Conservation (phyloP, 495 filamentous ascomycete genomes). For the Aspergillus mulundensis region DNA sequence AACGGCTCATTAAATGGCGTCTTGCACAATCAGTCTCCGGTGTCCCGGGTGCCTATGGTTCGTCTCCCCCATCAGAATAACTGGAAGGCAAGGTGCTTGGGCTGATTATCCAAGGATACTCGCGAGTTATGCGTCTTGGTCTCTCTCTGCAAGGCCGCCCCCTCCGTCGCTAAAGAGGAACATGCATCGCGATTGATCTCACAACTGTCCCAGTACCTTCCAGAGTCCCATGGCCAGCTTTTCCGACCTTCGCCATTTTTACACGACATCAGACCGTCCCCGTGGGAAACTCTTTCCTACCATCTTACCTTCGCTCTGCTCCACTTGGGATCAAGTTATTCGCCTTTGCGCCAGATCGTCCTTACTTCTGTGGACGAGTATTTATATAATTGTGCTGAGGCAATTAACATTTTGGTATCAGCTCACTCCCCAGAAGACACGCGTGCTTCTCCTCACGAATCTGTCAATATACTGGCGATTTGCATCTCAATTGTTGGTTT, state of each 20-base stretch:
- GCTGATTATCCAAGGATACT: constrained; percentile 48
- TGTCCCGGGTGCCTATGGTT: constrained; percentile 52
- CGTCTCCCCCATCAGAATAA: constrained; percentile 5
- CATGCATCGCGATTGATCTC: constrained; percentile 68
- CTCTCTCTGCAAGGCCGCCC: constrained; percentile 82
- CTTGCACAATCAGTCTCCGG: constrained; percentile 34
- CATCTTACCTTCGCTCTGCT: constrained; percentile 76
- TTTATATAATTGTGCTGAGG: constrained; percentile 58
- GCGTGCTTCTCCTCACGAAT: constrained; percentile 53
- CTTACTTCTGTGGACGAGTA: constrained; percentile 61
- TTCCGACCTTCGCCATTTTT: constrained; percentile 80
- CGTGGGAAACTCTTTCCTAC: constrained; percentile 81
- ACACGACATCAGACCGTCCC: constrained; percentile 76
- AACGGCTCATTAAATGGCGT: constrained; percentile 40
- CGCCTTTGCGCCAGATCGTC: constrained; percentile 57
- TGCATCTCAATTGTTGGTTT: constrained; percentile 84
- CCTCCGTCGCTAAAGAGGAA: constrained; percentile 58
- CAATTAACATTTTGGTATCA: constrained; percentile 38
- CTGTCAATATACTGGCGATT: constrained; percentile 64
- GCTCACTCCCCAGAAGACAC: constrained; percentile 47
- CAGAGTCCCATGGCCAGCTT: constrained; percentile 72
- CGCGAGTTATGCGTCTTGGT: constrained; percentile 87
- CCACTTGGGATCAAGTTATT: constrained; percentile 65
- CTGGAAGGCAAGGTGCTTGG: background rate
- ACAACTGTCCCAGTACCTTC: constrained; percentile 76